These are phyloP conservation scores for Chlamydomonas sp. DNA, from an alignment of 139 green algal genomes.

Conservation along the genomic window DNA sequence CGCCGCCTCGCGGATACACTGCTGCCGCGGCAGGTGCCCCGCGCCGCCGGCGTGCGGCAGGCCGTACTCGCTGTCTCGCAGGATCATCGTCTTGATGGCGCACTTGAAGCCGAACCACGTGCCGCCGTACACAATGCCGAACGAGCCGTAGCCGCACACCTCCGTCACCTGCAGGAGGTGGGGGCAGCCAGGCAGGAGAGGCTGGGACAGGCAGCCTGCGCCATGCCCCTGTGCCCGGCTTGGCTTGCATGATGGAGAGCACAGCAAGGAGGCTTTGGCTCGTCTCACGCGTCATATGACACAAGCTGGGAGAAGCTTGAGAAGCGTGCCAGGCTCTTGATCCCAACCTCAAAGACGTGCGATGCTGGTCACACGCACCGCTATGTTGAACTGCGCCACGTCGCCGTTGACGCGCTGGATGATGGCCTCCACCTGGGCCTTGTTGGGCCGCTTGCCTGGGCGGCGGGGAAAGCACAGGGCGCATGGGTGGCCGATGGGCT, in stretches of 20 bases:
- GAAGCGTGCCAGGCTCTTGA: no score
- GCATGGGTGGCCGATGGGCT: no score
- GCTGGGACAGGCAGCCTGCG: no score
- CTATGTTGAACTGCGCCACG: conserved; percentile 12
- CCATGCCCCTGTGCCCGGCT: no score
- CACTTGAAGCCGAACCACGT: conserved; percentile 14
- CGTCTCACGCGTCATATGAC: no score
- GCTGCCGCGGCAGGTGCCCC: conserved; percentile 4
- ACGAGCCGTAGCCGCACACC: conserved; percentile 13
- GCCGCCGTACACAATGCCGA: conserved; percentile 31
- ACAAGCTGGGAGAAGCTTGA: no score
- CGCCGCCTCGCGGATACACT: conserved; percentile 19
- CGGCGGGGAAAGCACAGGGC: no score
- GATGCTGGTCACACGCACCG: background rate
- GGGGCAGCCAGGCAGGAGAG: no score
- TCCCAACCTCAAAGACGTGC: no score
- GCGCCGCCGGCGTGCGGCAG: background rate
- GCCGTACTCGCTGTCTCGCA: background rate
- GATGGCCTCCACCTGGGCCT: background rate
- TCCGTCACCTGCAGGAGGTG: conserved; percentile 14
- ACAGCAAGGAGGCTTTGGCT: no score
- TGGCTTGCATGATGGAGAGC: no score
- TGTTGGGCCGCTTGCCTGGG: background rate
- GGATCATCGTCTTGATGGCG: conserved; percentile 21
- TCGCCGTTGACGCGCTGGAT: conserved; percentile 6